phyloP scores from a whole-genome alignment of 2,329 filamentous ascomycete genomes.

The Colletotrichum euphorbiae region DNA sequence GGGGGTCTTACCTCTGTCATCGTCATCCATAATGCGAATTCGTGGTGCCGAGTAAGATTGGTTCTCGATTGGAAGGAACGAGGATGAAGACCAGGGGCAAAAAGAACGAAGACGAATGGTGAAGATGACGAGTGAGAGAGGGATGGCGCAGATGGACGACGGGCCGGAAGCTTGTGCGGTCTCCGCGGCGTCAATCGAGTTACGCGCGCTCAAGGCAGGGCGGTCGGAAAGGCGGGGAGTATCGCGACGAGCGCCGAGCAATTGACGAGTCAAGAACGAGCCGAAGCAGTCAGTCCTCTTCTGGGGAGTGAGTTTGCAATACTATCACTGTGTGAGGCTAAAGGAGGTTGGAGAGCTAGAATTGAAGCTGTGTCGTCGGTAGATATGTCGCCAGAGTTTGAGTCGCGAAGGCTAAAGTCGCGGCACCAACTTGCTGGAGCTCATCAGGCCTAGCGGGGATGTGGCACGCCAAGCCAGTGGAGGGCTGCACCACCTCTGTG shows the following conservation, averaged over 20 bases:
- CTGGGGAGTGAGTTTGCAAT: background rate
- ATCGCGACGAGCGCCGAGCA: background rate
- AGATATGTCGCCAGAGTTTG: slow-evolving; percentile 20
- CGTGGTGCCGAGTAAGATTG: background rate
- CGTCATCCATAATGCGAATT: slow-evolving; percentile 44
- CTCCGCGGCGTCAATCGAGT: slow-evolving; percentile 8
- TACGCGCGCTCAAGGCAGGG: background rate
- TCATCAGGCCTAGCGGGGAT: slow-evolving; percentile 3
- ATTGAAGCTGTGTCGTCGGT: background rate
- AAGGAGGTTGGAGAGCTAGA: background rate
- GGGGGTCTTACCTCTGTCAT: slow-evolving; percentile 44
- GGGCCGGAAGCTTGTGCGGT: background rate
- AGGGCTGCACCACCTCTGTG: background rate
- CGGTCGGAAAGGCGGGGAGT: too few relatives aligned
- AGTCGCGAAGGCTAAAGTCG: slow-evolving; percentile 29
- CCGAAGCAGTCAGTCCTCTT: background rate
- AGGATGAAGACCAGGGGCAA: too few relatives aligned
- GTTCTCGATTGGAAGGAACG: background rate
- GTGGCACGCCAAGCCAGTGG: background rate
- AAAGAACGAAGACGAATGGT: too few relatives aligned
- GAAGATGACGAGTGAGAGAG: too few relatives aligned
- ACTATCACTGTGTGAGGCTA: background rate
- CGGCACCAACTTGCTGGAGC: background rate
- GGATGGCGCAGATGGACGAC: too few relatives aligned
- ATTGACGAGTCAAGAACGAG: background rate